phyloP scores from a whole-genome alignment of 805 yeast species.

The Yueomyces sp. region DNA sequence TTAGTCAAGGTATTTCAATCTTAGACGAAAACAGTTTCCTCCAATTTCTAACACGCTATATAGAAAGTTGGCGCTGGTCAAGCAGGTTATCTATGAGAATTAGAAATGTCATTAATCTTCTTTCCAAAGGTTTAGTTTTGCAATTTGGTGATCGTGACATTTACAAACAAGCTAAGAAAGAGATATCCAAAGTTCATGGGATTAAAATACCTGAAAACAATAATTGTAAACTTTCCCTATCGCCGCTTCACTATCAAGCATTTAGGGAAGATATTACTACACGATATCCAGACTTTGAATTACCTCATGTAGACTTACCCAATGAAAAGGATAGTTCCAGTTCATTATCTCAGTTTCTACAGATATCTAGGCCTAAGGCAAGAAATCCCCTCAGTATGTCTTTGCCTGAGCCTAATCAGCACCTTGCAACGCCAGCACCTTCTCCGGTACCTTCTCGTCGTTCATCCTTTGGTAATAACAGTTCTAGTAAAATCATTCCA shows the following conservation, averaged over 20 bases:
- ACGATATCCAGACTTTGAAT: constrained; percentile 58
- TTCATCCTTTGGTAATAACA: background rate
- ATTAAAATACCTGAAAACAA: constrained; percentile 11
- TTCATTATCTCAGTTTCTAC: constrained; percentile 47
- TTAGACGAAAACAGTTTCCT: constrained; percentile 27
- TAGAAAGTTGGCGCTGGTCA: constrained; percentile 60
- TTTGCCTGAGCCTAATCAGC: constrained; percentile 19
- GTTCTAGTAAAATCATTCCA: constrained; percentile 7
- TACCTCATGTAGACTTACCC: constrained; percentile 38
- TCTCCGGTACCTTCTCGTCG: constrained; percentile 56
- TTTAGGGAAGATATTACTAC: constrained; percentile 63
- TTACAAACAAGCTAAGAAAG: constrained; percentile 32
- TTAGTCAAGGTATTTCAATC: constrained; percentile 2
- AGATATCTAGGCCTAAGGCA: constrained; percentile 38
- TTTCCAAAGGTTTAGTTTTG: constrained; percentile 40
- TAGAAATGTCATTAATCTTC: constrained; percentile 40
- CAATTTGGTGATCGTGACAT: constrained; percentile 47
- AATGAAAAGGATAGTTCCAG: constrained; percentile 33
- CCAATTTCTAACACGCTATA: constrained; percentile 30
- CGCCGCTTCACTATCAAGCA: constrained; percentile 77
- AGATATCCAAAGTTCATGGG: constrained; percentile 30
- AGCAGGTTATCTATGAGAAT: constrained; percentile 32
- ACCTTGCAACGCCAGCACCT: constrained; percentile 76
- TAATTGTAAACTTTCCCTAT: constrained; percentile 31
- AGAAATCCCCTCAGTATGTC: constrained; percentile 18